Evolutionary conservation across 768 basidiomycete species (phyloP).

Genomic region (Sporobolomyces pararoseus): DNA sequence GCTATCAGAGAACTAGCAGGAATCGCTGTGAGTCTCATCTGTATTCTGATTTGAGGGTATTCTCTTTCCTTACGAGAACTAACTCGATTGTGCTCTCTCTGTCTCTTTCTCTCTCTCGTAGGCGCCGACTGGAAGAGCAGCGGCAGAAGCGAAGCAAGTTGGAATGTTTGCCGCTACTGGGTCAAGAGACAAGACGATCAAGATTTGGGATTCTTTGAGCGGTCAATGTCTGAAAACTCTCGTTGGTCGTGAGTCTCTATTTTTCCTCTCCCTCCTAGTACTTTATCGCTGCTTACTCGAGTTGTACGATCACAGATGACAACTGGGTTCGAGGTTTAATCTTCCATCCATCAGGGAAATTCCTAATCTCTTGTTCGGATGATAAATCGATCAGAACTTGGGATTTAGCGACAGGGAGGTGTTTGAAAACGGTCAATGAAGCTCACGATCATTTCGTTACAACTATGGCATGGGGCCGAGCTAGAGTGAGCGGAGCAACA

Average conservation of each 20-base stretch:
- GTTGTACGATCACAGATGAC: constrained; percentile 55
- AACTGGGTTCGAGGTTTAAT: constrained; percentile 85
- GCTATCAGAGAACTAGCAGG: constrained; percentile 74
- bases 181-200: constrained; percentile 85
- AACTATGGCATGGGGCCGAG: constrained; percentile 46
- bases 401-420: constrained; percentile 80
- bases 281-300: neutral
- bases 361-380: constrained; percentile 83
- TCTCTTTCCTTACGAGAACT: too few species aligned
- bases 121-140: constrained; percentile 56
- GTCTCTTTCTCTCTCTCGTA: constrained; percentile 38
- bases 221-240: constrained; percentile 77
- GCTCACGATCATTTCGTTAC: constrained; percentile 64
- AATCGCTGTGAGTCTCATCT: constrained; percentile 55
- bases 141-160: constrained; percentile 47
- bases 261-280: neutral
- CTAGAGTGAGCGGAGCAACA: constrained; percentile 9
- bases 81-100: neutral
- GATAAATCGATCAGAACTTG: constrained; percentile 87
- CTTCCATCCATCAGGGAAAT: constrained; percentile 86
- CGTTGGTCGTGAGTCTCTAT: constrained; percentile 54
- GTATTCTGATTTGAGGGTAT: neutral
- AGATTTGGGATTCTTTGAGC: constrained; percentile 78
- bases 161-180: constrained; percentile 69
- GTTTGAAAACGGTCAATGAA: constrained; percentile 71